phyloP scores from a whole-genome alignment of 257 asterid species.

The Ilex aquifolium region DNA sequence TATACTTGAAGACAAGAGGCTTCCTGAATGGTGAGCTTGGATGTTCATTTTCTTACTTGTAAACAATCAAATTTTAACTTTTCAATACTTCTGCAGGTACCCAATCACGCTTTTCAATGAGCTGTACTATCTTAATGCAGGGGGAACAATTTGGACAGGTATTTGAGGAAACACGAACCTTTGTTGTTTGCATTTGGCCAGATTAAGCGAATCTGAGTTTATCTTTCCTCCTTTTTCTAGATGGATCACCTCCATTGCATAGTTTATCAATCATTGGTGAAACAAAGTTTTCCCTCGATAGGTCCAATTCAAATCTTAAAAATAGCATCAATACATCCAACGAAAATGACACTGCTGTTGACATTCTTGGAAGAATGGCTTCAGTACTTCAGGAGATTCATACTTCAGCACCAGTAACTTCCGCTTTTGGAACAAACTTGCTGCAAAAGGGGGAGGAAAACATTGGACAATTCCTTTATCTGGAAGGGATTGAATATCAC shows the following conservation, averaged over 20 bases:
- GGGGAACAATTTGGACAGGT: slow-evolving; percentile 99
- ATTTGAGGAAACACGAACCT: slow-evolving; percentile 9
- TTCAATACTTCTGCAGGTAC: slow-evolving; percentile 53
- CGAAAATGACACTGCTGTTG: slow-evolving; percentile 53
- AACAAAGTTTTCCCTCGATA: slow-evolving; percentile 55
- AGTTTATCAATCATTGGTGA: slow-evolving; percentile 48
- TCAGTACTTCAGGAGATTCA: slow-evolving; percentile 57
- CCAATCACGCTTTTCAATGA: slow-evolving; percentile 91
- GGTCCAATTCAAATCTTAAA: slow-evolving; percentile 27
- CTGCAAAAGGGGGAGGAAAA: slow-evolving; percentile 81
- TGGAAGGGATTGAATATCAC: slow-evolving; percentile 92
- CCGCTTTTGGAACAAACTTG: slow-evolving; percentile 71
- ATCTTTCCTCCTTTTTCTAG: slow-evolving; percentile 28
- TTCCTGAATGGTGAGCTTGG: slow-evolving; percentile 79
- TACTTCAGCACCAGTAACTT: slow-evolving; percentile 45
- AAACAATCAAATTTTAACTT: slow-evolving; percentile 15
- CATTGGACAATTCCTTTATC: slow-evolving; percentile 86
- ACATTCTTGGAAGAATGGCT: slow-evolving; percentile 78
- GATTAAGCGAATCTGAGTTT: slow-evolving; percentile 3
- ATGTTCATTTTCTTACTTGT: slow-evolving; percentile 13
- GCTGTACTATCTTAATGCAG: slow-evolving; percentile 87
- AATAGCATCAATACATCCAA: slow-evolving; percentile 18
- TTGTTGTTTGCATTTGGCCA: slow-evolving; percentile 11
- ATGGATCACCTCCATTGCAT: slow-evolving; percentile 79
- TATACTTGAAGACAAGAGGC: slow-evolving; percentile 76